Evolutionary conservation across 768 basidiomycete species (phyloP).

Genomic region (Termitomyces sp.): DNA sequence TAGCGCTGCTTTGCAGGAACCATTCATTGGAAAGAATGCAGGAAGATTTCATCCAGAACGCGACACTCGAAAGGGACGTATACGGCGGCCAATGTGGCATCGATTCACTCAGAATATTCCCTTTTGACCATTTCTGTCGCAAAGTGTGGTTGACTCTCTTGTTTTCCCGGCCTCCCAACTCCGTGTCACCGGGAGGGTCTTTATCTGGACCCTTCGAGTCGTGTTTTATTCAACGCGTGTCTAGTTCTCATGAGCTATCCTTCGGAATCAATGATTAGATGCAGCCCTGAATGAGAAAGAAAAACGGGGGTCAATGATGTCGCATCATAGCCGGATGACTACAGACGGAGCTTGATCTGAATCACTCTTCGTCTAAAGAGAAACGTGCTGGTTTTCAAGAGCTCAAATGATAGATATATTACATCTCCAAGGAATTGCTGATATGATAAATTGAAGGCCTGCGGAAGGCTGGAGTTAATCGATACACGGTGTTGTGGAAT

Average conservation of each 20-base stretch:
- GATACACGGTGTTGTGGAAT: too few species aligned
- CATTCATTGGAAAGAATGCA: neutral
- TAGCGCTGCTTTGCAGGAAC: too few species aligned
- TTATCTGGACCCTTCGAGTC: too few species aligned
- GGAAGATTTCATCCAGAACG: neutral
- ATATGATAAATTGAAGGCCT: conserved; percentile 13
- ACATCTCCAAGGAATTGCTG: conserved; percentile 9
- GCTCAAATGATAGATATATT: conserved; percentile 7
- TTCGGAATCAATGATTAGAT: neutral
- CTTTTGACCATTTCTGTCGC: too few species aligned
- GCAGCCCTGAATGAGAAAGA: neutral
- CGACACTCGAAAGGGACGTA: neutral
- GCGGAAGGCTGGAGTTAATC: neutral
- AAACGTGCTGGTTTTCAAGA: neutral
- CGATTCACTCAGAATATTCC: too few species aligned
- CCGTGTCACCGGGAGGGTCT: too few species aligned
- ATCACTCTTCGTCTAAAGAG: neutral
- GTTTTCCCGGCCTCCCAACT: too few species aligned
- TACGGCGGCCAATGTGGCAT: too few species aligned
- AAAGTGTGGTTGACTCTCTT: too few species aligned
- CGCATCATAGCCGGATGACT: too few species aligned
- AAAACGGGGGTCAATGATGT: neutral
- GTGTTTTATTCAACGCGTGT: too few species aligned
- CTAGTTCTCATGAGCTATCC: neutral
- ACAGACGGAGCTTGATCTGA: neutral